Conservation (phyloP, 441 rosid species). For the Erysimum pusillum region DNA sequence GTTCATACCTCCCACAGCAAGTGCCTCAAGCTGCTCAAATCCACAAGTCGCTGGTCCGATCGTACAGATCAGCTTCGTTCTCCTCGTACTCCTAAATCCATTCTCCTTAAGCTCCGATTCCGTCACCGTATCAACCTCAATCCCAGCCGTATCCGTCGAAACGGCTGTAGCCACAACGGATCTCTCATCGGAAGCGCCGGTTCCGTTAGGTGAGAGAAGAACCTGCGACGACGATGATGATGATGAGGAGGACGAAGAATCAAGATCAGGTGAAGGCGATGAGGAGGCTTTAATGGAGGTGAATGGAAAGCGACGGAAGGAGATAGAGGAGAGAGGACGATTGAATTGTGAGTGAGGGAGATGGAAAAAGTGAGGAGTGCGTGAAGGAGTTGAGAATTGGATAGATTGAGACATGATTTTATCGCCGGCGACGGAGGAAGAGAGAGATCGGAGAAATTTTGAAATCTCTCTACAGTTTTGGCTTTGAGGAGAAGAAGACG, state of each 20-base stretch:
- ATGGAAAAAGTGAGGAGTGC: slow-evolving; percentile 52
- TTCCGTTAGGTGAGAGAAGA: slow-evolving; percentile 61
- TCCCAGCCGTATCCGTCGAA: slow-evolving; percentile 55
- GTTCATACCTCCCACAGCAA: slow-evolving; percentile 97
- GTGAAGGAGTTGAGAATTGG: slow-evolving; percentile 59
- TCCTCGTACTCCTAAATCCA: slow-evolving; percentile 96
- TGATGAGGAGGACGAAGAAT: slow-evolving; percentile 42
- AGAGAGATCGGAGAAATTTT: slow-evolving; percentile 13
- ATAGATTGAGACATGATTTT: slow-evolving; percentile 77
- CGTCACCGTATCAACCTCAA: slow-evolving; percentile 91
- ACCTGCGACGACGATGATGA: slow-evolving; percentile 51
- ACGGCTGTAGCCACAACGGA: slow-evolving; percentile 36
- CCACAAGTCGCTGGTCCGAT: slow-evolving; percentile 93
- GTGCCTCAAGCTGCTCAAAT: slow-evolving; percentile 86
- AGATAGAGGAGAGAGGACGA: slow-evolving; percentile 51
- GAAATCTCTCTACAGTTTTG: slow-evolving; percentile 16
- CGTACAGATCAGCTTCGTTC: slow-evolving; percentile 95
- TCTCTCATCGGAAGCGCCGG: slow-evolving; percentile 50
- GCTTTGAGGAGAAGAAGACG: slow-evolving; percentile 49
- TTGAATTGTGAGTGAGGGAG: slow-evolving; percentile 47
- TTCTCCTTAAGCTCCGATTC: slow-evolving; percentile 96
- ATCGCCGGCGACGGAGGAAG: slow-evolving; percentile 31
- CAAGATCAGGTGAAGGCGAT: slow-evolving; percentile 52
- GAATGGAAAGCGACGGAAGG: slow-evolving; percentile 50
- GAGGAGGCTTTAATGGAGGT: slow-evolving; percentile 59